Conservation (phyloP, 2,329 filamentous ascomycete genomes). For the Exserohilum turcica region DNA sequence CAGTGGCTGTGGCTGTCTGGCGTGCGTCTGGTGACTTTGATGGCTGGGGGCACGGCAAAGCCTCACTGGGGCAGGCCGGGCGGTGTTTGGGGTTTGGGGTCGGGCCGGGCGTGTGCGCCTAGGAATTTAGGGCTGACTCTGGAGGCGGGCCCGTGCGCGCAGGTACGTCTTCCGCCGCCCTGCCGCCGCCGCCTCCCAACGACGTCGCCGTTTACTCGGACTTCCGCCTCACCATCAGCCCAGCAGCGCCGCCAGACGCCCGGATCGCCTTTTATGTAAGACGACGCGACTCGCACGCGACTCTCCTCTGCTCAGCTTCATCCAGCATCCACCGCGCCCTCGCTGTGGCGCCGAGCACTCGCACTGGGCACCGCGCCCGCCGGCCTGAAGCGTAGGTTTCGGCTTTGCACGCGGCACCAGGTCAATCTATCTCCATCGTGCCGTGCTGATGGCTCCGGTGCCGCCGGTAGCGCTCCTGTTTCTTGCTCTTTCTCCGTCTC, state of each 20-base stretch:
- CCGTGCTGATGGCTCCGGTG: slow-evolving; percentile 9
- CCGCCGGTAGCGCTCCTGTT: slow-evolving; percentile 13
- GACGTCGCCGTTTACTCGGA: neutral
- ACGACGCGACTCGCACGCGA: too few relatives aligned
- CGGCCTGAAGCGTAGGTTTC: neutral
- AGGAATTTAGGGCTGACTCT: slow-evolving; percentile 12
- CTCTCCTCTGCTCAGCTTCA: too few relatives aligned
- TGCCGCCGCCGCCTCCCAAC: too few relatives aligned
- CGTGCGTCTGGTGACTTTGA: neutral
- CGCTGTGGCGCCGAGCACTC: too few relatives aligned
- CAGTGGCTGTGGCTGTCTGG: neutral
- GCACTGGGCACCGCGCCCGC: neutral
- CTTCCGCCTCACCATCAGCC: too few relatives aligned
- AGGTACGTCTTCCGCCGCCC: neutral
- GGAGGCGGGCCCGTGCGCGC: too few relatives aligned
- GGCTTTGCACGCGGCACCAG: neutral
- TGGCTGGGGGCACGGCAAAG: too few relatives aligned
- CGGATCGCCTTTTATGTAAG: too few relatives aligned
- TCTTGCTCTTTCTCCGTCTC: slow-evolving; percentile 1
- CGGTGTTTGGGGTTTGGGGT: neutral
- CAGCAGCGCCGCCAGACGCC: too few relatives aligned
- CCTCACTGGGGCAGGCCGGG: too few relatives aligned
- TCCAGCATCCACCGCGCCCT: neutral
- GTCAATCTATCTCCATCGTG: neutral
- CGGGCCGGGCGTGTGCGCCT: neutral